Base-by-base conservation (phyloP, 192 early-diverging fungal genomes). In the Nowakowskiella sp. region DNA sequence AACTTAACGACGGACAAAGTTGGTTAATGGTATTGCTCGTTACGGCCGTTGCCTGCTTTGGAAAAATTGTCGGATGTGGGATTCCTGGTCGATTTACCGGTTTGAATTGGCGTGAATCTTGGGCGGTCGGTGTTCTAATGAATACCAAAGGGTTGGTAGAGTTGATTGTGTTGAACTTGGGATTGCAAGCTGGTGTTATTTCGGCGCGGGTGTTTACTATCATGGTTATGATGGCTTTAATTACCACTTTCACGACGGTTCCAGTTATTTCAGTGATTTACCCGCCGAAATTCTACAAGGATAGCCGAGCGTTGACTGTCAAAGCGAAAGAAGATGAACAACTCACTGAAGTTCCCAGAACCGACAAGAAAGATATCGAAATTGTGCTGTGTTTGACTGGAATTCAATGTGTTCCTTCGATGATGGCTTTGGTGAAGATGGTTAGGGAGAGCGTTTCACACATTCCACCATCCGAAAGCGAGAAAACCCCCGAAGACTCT, bases 91-190 rank as follows among this genome's bases (percentile, higher is more conserved):
- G 68, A 29, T 34, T 81, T 6, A 70, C 66, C 27, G 76, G 76
- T n/a, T 77, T 87, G 52, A 76, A 74, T 6, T 84, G 76, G 79
- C 72, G 87, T 55, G 87, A 92, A 54, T 81, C 87, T 4, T 55
- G 84, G 6, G 72, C 86, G 0, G 73, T 92, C 25, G 89, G 89
- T 3, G 52, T 89, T 27, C 61, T 92, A 42, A 91, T 91, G 89
- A 90, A 87, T 68, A 86, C 87, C 58, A 90, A 27, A 42, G 77
- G 82, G 29, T 67, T 92, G 32, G 84, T 92, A 10, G 89, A 92
- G 60, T 67, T 92, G 3, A 89, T 91, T 49, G 87, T 92, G 27
- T 72, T 92, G 7, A 89, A 90, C 57, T 78, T 92, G 55, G 89
- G 89, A 2, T 68, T 83, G 56, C 71, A 88, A 36, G 81, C 87